phyloP scores from a whole-genome alignment of 2,329 filamentous ascomycete genomes.

The Laburnicola sp. region DNA sequence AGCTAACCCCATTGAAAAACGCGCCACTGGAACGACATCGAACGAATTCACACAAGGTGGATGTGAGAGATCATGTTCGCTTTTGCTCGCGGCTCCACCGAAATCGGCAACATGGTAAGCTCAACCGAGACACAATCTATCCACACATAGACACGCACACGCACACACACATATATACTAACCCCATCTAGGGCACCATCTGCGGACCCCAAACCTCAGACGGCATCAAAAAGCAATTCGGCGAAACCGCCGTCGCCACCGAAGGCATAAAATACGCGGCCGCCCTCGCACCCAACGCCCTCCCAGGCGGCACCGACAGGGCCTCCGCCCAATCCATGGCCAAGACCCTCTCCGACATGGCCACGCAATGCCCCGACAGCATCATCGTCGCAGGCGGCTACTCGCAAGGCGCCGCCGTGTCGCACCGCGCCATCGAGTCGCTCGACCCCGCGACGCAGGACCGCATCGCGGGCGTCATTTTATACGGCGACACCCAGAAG shows the following conservation, averaged over 20 bases:
- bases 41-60: constrained; percentile 47
- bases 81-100: constrained; percentile 55
- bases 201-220: constrained; percentile 40
- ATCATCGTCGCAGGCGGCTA: constrained; percentile 40
- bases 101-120: constrained; percentile 53
- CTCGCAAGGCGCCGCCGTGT: constrained; percentile 41
- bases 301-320: constrained; percentile 35
- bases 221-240: constrained; percentile 34
- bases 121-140: constrained; percentile 28
- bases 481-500: constrained; percentile 54
- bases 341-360: constrained; percentile 30
- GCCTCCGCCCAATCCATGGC: constrained; percentile 26
- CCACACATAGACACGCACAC: constrained; percentile 4
- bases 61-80: constrained; percentile 52
- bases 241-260: constrained; percentile 31
- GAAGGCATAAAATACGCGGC: constrained; percentile 41
- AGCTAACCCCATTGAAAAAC: constrained; percentile 29
- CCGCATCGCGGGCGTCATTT: constrained; percentile 47
- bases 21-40: constrained; percentile 33
- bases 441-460: constrained; percentile 30
- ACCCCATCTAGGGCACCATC: constrained; percentile 38
- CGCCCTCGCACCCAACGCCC: constrained; percentile 29
- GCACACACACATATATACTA: no score
- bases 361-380: constrained; percentile 36
- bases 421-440: constrained; percentile 37